Conservation (phyloP, 306 rosid species). For the Prunus campanulata region DNA sequence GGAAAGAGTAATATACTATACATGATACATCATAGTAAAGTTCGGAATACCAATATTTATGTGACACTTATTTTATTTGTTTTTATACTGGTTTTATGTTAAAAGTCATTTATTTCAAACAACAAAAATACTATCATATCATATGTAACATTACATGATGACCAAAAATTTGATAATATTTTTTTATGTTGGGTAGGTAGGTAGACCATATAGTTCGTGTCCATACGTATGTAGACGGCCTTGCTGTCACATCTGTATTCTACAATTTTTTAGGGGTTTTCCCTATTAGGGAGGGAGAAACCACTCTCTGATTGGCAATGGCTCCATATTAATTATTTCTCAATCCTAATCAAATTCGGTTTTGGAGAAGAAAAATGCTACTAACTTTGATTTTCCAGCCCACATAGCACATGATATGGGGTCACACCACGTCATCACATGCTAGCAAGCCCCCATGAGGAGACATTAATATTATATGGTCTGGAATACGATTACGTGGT, state of each 20-base stretch:
- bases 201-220: background rate
- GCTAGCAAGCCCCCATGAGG: background rate
- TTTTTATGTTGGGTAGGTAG: background rate
- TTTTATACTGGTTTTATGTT: too few relatives aligned
- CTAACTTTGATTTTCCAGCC: background rate
- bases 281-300: background rate
- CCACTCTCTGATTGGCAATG: background rate
- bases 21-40: too few relatives aligned
- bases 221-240: background rate
- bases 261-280: background rate
- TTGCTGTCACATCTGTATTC: background rate
- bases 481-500: accelerated
- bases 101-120: too few relatives aligned
- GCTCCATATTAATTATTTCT: background rate
- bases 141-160: too few relatives aligned
- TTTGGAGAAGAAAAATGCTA: background rate
- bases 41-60: too few relatives aligned
- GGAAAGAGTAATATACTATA: too few relatives aligned
- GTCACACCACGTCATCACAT: background rate
- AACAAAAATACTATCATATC: too few relatives aligned
- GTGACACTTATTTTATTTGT: too few relatives aligned
- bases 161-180: too few relatives aligned
- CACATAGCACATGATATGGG: background rate
- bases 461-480: too few relatives aligned
- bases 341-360: background rate